Percentiles rank a stretch among this genome's conserved stretches.
phyloP scores from a whole-genome alignment of 768 basidiomycete species.

The Termitomyces sp. region DNA sequence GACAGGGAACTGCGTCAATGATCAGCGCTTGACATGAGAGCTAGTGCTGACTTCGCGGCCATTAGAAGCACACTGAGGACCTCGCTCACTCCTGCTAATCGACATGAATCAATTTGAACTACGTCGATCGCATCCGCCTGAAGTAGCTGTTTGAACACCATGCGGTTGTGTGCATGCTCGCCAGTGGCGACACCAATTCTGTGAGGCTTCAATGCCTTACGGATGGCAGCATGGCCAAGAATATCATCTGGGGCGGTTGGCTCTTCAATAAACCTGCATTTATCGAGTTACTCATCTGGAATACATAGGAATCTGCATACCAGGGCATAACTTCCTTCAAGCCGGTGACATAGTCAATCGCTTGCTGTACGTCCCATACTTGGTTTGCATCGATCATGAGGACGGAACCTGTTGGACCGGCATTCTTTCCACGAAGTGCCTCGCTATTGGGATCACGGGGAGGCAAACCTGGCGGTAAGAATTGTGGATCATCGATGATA shows the following conservation, averaged over 20 bases:
- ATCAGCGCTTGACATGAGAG: background rate
- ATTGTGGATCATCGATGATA: constrained; percentile 90
- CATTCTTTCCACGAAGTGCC: constrained; percentile 82
- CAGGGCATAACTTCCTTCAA: constrained; percentile 83
- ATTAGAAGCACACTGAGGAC: constrained; percentile 86
- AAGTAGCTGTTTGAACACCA: constrained; percentile 93
- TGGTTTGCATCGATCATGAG: constrained; percentile 98
- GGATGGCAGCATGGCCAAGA: constrained; percentile 76
- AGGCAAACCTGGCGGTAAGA: constrained; percentile 56
- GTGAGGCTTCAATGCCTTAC: constrained; percentile 69
- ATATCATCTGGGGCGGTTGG: constrained; percentile 92
- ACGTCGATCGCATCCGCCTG: constrained; percentile 93
- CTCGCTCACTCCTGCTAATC: constrained; percentile 90
- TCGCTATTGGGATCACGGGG: constrained; percentile 57
- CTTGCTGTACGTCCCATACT: constrained; percentile 91
- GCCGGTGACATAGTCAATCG: constrained; percentile 84
- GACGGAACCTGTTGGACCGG: constrained; percentile 89
- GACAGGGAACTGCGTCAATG: background rate
- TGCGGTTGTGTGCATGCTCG: constrained; percentile 91
- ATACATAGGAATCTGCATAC: constrained; percentile 27
- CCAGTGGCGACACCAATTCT: constrained; percentile 92
- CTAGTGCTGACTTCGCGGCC: constrained; percentile 64
- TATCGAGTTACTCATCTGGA: background rate
- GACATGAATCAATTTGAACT: constrained; percentile 91
- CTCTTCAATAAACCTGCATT: constrained; percentile 82